A percentile compares a stretch with the other conserved stretches of the same genome.
phyloP scores from a whole-genome alignment of 108 stramenopile genomes.

The Cyclostephanos invisitatus region DNA sequence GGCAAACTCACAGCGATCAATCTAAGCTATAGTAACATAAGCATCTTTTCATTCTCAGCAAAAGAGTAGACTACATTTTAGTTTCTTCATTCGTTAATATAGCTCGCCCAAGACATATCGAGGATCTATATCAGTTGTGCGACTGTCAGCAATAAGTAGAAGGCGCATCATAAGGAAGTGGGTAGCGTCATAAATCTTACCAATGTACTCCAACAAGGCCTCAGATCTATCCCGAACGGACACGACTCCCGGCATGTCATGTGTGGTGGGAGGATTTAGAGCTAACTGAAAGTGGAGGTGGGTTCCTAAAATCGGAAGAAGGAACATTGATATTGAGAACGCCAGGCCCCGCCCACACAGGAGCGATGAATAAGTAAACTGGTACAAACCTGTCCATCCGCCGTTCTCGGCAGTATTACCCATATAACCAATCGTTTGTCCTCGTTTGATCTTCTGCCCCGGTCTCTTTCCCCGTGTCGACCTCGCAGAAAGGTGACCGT shows the following conservation, averaged over 20 bases:
- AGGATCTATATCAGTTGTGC: slow-evolving; percentile 41
- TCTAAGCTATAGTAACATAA: slow-evolving; percentile 3
- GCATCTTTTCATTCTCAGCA: not conserved
- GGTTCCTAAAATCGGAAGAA: slow-evolving; percentile 12
- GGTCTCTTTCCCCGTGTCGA: slow-evolving; percentile 15
- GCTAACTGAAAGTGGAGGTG: slow-evolving; percentile 75
- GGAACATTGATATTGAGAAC: not conserved
- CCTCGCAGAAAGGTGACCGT: slow-evolving; percentile 73
- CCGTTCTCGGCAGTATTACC: slow-evolving; percentile 84
- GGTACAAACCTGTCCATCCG: slow-evolving; percentile 64
- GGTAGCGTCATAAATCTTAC: not conserved
- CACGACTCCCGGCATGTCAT: slow-evolving; percentile 78
- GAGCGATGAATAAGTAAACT: not conserved
- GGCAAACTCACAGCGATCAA: not conserved
- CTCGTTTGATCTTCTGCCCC: slow-evolving; percentile 47
- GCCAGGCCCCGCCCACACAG: not conserved
- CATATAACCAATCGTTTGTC: slow-evolving; percentile 59
- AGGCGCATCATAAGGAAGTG: not conserved
- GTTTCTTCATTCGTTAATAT: slow-evolving; percentile 35
- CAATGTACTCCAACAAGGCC: slow-evolving; percentile 25
- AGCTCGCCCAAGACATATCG: slow-evolving; percentile 63
- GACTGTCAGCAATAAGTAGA: not conserved
- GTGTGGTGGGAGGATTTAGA: slow-evolving; percentile 51
- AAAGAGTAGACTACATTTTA: too few relatives aligned
- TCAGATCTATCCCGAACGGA: slow-evolving; percentile 46